Conservation (phyloP, 2,329 filamentous ascomycete genomes). For the Pestalotiopsis sp. region DNA sequence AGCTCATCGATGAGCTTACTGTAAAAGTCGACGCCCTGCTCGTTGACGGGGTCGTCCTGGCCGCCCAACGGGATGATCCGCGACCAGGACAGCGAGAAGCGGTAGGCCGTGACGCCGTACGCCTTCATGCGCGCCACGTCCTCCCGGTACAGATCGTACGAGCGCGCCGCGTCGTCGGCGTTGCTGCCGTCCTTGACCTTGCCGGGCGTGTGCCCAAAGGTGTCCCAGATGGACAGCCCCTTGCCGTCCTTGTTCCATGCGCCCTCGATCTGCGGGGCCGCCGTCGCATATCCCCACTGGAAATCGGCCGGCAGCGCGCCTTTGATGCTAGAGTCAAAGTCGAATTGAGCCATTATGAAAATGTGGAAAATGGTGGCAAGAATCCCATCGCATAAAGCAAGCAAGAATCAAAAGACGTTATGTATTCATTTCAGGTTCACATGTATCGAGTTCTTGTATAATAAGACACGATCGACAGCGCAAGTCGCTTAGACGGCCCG, state of each 20-base stretch:
- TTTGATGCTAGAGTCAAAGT: slow-evolving; percentile 27
- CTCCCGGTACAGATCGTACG: slow-evolving; percentile 44
- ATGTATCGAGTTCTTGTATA: not conserved
- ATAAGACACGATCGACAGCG: not conserved
- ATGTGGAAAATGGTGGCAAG: not conserved
- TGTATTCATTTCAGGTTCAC: not conserved
- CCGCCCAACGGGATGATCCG: slow-evolving; percentile 66
- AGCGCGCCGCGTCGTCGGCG: slow-evolving; percentile 37
- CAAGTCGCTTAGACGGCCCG: slow-evolving; percentile 4
- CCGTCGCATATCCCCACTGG: slow-evolving; percentile 42
- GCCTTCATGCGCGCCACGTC: slow-evolving; percentile 63
- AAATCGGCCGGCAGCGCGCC: slow-evolving; percentile 35
- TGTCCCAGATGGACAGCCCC: slow-evolving; percentile 43
- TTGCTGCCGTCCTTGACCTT: slow-evolving; percentile 41
- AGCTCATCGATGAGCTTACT: slow-evolving; percentile 62
- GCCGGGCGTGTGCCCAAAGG: slow-evolving; percentile 37
- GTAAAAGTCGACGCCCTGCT: slow-evolving; percentile 61
- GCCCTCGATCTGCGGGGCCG: slow-evolving; percentile 42
- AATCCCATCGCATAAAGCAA: not conserved
- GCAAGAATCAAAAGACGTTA: not conserved
- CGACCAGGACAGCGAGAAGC: slow-evolving; percentile 67
- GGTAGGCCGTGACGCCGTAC: slow-evolving; percentile 60
- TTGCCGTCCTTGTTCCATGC: slow-evolving; percentile 43
- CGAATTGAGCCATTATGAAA: slow-evolving; percentile 7
- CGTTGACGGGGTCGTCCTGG: slow-evolving; percentile 62